phyloP scores from a whole-genome alignment of 371 early-diverging fungal genomes.

The Mortierella sp. region DNA sequence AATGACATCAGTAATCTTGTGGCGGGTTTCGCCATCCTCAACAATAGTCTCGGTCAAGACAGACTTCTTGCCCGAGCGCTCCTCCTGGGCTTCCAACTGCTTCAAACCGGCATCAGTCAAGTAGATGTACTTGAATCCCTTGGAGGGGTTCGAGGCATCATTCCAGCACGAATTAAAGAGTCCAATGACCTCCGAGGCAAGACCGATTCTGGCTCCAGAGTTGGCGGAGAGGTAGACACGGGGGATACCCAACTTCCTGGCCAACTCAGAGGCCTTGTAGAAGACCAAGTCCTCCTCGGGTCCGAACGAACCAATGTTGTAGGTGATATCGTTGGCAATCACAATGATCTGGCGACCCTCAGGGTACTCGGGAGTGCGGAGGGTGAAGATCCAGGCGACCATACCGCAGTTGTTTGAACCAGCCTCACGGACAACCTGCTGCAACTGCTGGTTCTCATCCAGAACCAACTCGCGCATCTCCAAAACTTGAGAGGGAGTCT shows the following conservation, averaged over 20 bases:
- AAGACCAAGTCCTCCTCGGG: slow-evolving; percentile 95
- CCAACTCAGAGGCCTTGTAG: slow-evolving; percentile 91
- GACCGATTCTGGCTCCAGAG: slow-evolving; percentile 99
- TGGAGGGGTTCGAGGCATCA: slow-evolving; percentile 82
- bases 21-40: slow-evolving; percentile 83
- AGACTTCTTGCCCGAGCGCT: slow-evolving; percentile 69
- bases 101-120: slow-evolving; percentile 83
- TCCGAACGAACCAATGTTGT: slow-evolving; percentile 98
- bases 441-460: slow-evolving; percentile 85
- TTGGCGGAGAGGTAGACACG: slow-evolving; percentile 98
- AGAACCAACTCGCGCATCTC: slow-evolving; percentile 91
- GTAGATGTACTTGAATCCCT: slow-evolving; percentile 96
- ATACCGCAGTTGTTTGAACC: slow-evolving; percentile 96
- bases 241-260: slow-evolving; percentile 90
- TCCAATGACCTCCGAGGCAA: slow-evolving; percentile 93
- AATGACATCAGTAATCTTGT: slow-evolving; percentile 92
- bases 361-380: slow-evolving; percentile 97
- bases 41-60: slow-evolving; percentile 78
- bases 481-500: slow-evolving; percentile 79
- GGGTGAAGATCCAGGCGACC: slow-evolving; percentile 95
- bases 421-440: slow-evolving; percentile 86
- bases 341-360: slow-evolving; percentile 91
- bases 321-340: slow-evolving; percentile 98
- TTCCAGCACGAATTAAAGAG: slow-evolving; percentile 93
- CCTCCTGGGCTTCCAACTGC: slow-evolving; percentile 64